These are phyloP conservation scores for Floccularia luteovirens DNA, from an alignment of 768 basidiomycete species.

Conservation along the genomic window DNA sequence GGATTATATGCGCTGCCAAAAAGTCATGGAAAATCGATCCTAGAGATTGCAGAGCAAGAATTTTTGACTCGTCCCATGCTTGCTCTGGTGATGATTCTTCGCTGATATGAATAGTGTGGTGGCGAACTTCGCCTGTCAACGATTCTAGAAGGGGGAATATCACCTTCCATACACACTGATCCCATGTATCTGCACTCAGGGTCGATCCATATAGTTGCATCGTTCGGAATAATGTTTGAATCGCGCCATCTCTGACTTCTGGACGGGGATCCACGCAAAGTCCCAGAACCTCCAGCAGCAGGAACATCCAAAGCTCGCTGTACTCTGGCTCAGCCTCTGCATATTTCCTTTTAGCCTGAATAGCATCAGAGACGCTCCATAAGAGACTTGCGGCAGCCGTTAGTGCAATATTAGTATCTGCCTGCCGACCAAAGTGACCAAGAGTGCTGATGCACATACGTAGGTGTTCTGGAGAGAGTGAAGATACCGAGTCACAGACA, in stretches of 20 bases:
- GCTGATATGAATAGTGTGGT: conserved; percentile 15
- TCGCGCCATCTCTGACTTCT: conserved; percentile 89
- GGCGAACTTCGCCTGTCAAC: conserved; percentile 49
- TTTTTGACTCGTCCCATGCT: conserved; percentile 85
- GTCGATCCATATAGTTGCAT: conserved; percentile 91
- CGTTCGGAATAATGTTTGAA: conserved; percentile 91
- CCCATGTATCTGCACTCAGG: conserved; percentile 79
- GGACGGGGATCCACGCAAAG: conserved; percentile 76
- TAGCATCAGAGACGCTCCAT: conserved; percentile 95
- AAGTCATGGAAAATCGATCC: conserved; percentile 83
- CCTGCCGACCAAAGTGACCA: conserved; percentile 86
- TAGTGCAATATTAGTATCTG: conserved; percentile 93
- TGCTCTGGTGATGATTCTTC: conserved; percentile 19
- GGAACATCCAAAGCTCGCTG: conserved; percentile 89
- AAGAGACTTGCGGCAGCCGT: conserved; percentile 90
- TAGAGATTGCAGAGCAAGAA: conserved; percentile 76
- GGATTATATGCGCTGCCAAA: conserved; percentile 63
- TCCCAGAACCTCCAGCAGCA: conserved; percentile 76
- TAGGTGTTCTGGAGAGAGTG: conserved; percentile 73
- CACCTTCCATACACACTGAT: conserved; percentile 85
- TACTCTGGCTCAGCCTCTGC: conserved; percentile 62
- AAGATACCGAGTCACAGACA: conserved; percentile 88
- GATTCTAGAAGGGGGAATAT: conserved; percentile 81
- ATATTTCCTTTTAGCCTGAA: conserved; percentile 75
- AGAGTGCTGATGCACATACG: conserved; percentile 86